Percentiles rank a stretch among this genome's conserved stretches.
Evolutionary conservation across 2,329 filamentous ascomycete species (phyloP).

Genomic region (Diaporthe caulivora): DNA sequence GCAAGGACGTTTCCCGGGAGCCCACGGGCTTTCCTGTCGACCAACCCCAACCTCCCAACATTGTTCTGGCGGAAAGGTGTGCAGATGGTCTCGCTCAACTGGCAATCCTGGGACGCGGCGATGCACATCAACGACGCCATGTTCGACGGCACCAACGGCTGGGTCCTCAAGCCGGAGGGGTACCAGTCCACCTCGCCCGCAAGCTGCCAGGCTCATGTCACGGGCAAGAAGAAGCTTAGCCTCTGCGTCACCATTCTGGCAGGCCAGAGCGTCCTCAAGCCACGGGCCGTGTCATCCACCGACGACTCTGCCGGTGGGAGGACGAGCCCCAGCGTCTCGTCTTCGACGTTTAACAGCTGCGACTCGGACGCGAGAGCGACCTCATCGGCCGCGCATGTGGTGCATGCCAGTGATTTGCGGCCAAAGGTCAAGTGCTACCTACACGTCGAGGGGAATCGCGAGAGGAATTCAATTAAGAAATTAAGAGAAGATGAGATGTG

Average conservation of each 20-base stretch:
- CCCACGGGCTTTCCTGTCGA: conserved; percentile 81
- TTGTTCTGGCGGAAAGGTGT: conserved; percentile 93
- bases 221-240: conserved; percentile 68
- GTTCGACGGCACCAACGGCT: conserved; percentile 89
- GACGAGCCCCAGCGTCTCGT: conserved; percentile 47
- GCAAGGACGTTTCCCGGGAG: conserved; percentile 90
- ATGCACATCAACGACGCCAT: conserved; percentile 98
- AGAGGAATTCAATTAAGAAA: conserved; percentile 49
- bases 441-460: conserved; percentile 76
- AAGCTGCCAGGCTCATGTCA: conserved; percentile 58
- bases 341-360: conserved; percentile 39
- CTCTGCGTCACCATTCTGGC: conserved; percentile 80
- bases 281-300: conserved; percentile 56
- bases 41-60: conserved; percentile 89
- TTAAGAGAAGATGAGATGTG: conserved; percentile 40
- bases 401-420: conserved; percentile 68
- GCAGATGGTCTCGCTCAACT: conserved; percentile 99
- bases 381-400: conserved; percentile 54
- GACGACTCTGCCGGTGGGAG: conserved; percentile 47
- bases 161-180: conserved; percentile 85
- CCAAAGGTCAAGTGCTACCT: conserved; percentile 85
- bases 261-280: conserved; percentile 75
- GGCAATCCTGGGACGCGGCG: conserved; percentile 93
- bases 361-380: conserved; percentile 43
- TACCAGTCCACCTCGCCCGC: conserved; percentile 66